phyloP scores from a whole-genome alignment of 2,329 filamentous ascomycete species.

The Colletotrichum sp. region DNA sequence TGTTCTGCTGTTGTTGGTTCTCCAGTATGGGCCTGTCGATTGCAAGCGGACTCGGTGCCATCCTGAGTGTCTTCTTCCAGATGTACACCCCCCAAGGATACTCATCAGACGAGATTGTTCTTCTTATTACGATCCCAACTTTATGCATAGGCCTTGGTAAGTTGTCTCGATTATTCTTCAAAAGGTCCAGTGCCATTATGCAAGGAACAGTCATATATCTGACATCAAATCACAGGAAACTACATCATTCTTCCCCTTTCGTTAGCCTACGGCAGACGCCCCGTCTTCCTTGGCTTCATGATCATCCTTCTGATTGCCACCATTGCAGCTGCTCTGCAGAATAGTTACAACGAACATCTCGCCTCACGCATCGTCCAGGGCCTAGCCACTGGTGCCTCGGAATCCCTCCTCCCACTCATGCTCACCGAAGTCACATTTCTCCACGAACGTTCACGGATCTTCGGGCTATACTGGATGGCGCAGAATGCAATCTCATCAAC shows the following conservation, averaged over 20 bases:
- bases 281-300: constrained; percentile 35
- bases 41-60: constrained; percentile 52
- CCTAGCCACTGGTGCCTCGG: constrained; percentile 41
- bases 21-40: constrained; percentile 45
- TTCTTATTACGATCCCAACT: constrained; percentile 40
- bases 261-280: constrained; percentile 41
- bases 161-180: neutral
- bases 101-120: constrained; percentile 29
- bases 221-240: constrained; percentile 21
- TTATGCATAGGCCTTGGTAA: constrained; percentile 41
- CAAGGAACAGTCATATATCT: neutral
- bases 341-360: constrained; percentile 39
- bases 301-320: constrained; percentile 35
- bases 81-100: constrained; percentile 32
- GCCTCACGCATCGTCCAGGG: constrained; percentile 39
- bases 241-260: constrained; percentile 43
- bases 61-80: constrained; percentile 36
- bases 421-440: constrained; percentile 44
- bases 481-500: constrained; percentile 38
- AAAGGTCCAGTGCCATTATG: neutral
- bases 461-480: constrained; percentile 42
- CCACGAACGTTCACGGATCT: constrained; percentile 39
- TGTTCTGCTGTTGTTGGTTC: constrained; percentile 33
- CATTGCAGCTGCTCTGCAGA: constrained; percentile 36
- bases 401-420: constrained; percentile 43